Percentiles rank a stretch among this genome's conserved stretches.
These are phyloP conservation scores for Sedum album DNA, from an alignment of 164 flowering plant genomes.

Conservation along the genomic window DNA sequence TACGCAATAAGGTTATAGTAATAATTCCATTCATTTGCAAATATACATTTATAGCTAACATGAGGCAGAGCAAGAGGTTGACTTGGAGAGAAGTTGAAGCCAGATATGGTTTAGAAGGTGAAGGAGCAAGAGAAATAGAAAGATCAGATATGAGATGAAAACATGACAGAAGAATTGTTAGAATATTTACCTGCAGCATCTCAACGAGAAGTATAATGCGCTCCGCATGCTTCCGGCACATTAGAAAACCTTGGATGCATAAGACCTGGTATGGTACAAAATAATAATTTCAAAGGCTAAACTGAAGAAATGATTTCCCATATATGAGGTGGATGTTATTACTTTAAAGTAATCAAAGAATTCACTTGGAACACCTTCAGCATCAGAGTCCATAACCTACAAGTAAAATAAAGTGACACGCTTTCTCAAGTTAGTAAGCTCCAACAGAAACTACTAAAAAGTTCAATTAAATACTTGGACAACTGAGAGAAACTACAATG, in stretches of 20 bases:
- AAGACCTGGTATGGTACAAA: slow-evolving; percentile 52
- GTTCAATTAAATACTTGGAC: neutral
- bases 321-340: slow-evolving; percentile 1
- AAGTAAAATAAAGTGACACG: neutral
- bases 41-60: neutral
- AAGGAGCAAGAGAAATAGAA: neutral
- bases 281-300: too few relatives aligned
- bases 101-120: neutral
- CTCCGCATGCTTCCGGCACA: slow-evolving; percentile 98
- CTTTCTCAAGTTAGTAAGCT: neutral
- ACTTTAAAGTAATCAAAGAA: slow-evolving; percentile 98
- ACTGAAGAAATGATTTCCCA: neutral
- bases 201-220: slow-evolving; percentile 96
- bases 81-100: neutral
- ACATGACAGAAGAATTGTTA: neutral
- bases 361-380: slow-evolving; percentile 99
- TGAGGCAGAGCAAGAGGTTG: neutral
- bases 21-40: neutral
- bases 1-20: too few relatives aligned
- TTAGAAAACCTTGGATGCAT: slow-evolving; percentile 96
- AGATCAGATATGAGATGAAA: neutral
- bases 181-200: slow-evolving; percentile 81
- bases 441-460: neutral
- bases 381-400: slow-evolving; percentile 99
- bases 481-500: neutral